Evolutionary conservation across 2,329 filamentous ascomycete species (phyloP).

Genomic region (Leptographium radiaticola): DNA sequence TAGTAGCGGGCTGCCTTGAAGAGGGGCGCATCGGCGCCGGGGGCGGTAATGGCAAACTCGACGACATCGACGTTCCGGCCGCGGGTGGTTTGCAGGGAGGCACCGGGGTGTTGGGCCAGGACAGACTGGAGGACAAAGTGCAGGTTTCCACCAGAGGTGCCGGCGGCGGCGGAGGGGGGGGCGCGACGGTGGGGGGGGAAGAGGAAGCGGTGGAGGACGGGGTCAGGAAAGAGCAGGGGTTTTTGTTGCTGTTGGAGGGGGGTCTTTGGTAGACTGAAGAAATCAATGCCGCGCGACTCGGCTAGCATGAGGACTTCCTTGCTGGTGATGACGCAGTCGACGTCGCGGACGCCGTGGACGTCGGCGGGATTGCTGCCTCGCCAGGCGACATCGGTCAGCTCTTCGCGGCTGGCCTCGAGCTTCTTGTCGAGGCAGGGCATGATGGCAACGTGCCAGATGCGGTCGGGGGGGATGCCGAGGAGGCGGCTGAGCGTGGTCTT

Average conservation of each 20-base stretch:
- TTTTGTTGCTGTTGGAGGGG: constrained; percentile 25
- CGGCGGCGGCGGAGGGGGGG: constrained; percentile 41
- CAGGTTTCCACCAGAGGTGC: constrained; percentile 80
- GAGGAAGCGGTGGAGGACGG: constrained; percentile 56
- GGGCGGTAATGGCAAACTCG: constrained; percentile 57
- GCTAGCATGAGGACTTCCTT: constrained; percentile 88
- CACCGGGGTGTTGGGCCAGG: constrained; percentile 56
- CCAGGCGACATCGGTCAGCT: constrained; percentile 77
- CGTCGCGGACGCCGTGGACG: constrained; percentile 58
- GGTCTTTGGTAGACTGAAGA: constrained; percentile 54
- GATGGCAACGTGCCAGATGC: constrained; percentile 87
- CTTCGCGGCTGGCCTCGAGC: constrained; percentile 83
- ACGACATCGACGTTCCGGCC: constrained; percentile 86
- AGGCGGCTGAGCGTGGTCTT: constrained; percentile 71
- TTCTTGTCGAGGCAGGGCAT: constrained; percentile 99
- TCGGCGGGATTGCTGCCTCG: constrained; percentile 45
- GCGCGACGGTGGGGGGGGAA: constrained; percentile 39
- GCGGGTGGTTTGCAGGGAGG: constrained; percentile 54
- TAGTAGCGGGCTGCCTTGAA: constrained; percentile 86
- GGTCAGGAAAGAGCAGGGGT: constrained; percentile 53
- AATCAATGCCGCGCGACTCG: constrained; percentile 63
- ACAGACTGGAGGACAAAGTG: constrained; percentile 71
- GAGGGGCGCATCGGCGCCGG: constrained; percentile 41
- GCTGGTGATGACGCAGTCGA: constrained; percentile 96
- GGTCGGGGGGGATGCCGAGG: constrained; percentile 58